phyloP scores from a whole-genome alignment of 495 filamentous ascomycete species.

The Podospora anserina region DNA sequence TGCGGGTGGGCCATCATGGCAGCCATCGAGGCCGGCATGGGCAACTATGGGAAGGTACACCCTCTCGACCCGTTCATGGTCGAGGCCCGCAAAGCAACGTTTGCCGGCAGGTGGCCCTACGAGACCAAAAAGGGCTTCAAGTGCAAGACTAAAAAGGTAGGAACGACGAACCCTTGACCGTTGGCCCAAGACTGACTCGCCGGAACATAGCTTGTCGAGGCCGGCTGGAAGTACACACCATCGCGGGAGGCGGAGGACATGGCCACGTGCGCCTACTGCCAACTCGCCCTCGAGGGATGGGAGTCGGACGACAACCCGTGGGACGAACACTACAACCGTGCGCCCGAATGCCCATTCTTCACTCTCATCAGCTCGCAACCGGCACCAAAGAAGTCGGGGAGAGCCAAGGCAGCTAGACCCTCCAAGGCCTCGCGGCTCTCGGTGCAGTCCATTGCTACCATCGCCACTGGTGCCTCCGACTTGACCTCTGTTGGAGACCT shows the following conservation, averaged over 20 bases:
- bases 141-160: slow-evolving; percentile 81
- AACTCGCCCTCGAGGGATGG: slow-evolving; percentile 83
- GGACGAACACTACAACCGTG: slow-evolving; percentile 82
- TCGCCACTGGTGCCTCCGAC: slow-evolving; percentile 49
- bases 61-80: slow-evolving; percentile 66
- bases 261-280: slow-evolving; percentile 84
- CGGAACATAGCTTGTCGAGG: slow-evolving; percentile 69
- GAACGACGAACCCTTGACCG: slow-evolving; percentile 10
- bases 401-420: slow-evolving; percentile 50
- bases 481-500: slow-evolving; percentile 50
- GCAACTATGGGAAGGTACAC: slow-evolving; percentile 64
- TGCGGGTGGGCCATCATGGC: slow-evolving; percentile 88
- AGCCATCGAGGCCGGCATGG: slow-evolving; percentile 62
- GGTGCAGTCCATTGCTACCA: slow-evolving; percentile 61
- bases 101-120: slow-evolving; percentile 78
- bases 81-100: slow-evolving; percentile 77
- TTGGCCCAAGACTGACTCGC: neutral
- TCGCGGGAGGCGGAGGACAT: slow-evolving; percentile 75
- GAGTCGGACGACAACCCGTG: slow-evolving; percentile 84
- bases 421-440: slow-evolving; percentile 73
- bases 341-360: slow-evolving; percentile 81
- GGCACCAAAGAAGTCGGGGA: slow-evolving; percentile 49
- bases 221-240: slow-evolving; percentile 91
- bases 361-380: slow-evolving; percentile 46
- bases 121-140: slow-evolving; percentile 83